phyloP scores from a whole-genome alignment of 1,284 basidiomycete species.

The Ustilago esculenta region DNA sequence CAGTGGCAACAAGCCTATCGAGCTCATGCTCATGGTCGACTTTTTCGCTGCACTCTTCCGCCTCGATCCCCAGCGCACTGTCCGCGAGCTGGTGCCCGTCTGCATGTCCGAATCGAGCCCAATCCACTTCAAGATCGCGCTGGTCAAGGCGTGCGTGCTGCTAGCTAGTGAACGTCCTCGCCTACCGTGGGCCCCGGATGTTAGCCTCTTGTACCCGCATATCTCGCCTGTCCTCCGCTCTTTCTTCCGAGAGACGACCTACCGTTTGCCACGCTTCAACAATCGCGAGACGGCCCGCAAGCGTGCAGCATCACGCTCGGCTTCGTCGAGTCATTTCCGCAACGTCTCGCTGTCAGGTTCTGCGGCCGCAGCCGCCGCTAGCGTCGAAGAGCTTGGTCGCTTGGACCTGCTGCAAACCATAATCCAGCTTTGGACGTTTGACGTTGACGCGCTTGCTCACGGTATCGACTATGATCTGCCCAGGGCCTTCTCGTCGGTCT shows the following conservation, averaged over 20 bases:
- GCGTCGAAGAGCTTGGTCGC: constrained; percentile 47
- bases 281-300: constrained; percentile 32
- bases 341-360: constrained; percentile 23
- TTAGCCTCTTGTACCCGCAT: constrained; percentile 53
- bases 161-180: constrained; percentile 48
- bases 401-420: constrained; percentile 54
- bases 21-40: constrained; percentile 60
- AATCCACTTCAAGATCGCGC: constrained; percentile 51
- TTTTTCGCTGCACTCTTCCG: constrained; percentile 61
- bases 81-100: constrained; percentile 51
- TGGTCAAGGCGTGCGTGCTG: constrained; percentile 54
- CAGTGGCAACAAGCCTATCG: constrained; percentile 51
- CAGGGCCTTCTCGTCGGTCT: constrained; percentile 17
- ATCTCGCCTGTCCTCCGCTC: constrained; percentile 43
- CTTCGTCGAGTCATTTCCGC: constrained; percentile 25
- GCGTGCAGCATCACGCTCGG: constrained; percentile 22
- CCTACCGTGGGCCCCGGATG: constrained; percentile 52
- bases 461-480: constrained; percentile 30
- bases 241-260: constrained; percentile 48
- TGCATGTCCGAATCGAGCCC: constrained; percentile 54
- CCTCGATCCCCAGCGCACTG: constrained; percentile 56
- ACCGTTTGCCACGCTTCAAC: constrained; percentile 37
- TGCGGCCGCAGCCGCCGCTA: constrained; percentile 22
- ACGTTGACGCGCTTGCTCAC: constrained; percentile 38
- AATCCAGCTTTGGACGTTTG: constrained; percentile 54